These are phyloP conservation scores for Diaporthe sp. DNA, from an alignment of 2,329 filamentous ascomycete species.

Conservation along the genomic window DNA sequence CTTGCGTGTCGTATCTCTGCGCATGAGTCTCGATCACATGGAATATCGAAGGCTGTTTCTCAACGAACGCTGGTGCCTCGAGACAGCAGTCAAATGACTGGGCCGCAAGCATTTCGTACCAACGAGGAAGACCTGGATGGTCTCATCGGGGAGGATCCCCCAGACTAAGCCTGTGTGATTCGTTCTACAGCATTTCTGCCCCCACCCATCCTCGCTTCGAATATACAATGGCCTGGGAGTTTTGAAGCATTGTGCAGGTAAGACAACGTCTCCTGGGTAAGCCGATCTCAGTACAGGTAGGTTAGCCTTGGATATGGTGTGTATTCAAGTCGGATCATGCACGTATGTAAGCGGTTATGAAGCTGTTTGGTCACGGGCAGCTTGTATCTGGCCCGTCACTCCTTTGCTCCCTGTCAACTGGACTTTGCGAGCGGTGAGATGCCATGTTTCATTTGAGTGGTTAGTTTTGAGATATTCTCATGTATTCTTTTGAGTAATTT, in stretches of 20 bases:
- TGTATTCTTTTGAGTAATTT: background rate
- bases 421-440: background rate
- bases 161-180: background rate
- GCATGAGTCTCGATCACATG: background rate
- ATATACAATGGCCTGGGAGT: no score
- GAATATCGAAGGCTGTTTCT: background rate
- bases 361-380: no score
- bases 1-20: background rate
- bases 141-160: background rate
- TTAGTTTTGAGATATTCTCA: no score
- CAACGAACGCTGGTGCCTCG: background rate
- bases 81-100: background rate
- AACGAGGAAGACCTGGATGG: background rate
- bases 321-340: background rate
- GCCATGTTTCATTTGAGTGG: background rate
- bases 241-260: background rate
- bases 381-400: background rate
- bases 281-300: no score
- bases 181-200: background rate
- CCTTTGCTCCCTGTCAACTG: background rate
- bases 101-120: background rate
- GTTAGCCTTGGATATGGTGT: background rate
- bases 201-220: background rate
- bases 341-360: background rate
- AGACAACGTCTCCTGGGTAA: background rate